Conservation (phyloP, 2,329 filamentous ascomycete genomes). For the Camillea tinctor region DNA sequence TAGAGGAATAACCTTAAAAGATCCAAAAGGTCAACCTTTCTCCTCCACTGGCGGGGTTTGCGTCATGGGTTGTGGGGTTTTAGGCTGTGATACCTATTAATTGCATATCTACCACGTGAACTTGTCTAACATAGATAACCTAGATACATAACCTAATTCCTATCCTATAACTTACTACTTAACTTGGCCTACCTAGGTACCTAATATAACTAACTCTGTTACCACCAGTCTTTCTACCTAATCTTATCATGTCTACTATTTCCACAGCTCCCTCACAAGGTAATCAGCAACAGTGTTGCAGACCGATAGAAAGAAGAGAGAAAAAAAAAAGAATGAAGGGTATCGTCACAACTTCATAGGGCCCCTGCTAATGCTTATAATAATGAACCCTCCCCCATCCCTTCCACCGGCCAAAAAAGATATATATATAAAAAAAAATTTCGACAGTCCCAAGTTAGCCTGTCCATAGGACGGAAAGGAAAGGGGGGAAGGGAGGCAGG, state of each 20-base stretch:
- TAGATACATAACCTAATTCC: neutral
- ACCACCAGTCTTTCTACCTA: neutral
- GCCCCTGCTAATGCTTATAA: constrained; percentile 12
- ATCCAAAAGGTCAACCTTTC: neutral
- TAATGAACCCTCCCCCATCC: neutral
- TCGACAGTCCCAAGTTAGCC: neutral
- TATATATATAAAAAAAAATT: neutral
- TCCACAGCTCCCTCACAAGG: neutral
- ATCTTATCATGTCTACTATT: neutral
- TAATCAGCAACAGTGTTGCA: neutral
- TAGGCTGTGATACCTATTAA: neutral
- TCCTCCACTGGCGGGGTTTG: neutral
- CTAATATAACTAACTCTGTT: no score
- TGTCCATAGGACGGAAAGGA: neutral
- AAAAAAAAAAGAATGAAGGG: constrained; percentile 17
- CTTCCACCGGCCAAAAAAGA: neutral
- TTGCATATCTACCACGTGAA: no score
- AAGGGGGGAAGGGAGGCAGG: neutral
- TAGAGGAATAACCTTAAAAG: no score
- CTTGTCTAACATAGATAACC: neutral
- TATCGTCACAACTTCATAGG: constrained; percentile 19
- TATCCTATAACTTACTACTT: no score
- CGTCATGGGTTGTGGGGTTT: neutral
- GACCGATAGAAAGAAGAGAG: neutral
- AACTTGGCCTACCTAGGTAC: no score